Evolutionary conservation across 1,284 basidiomycete species (phyloP).

Genomic region (Ganoderma resinaceum): DNA sequence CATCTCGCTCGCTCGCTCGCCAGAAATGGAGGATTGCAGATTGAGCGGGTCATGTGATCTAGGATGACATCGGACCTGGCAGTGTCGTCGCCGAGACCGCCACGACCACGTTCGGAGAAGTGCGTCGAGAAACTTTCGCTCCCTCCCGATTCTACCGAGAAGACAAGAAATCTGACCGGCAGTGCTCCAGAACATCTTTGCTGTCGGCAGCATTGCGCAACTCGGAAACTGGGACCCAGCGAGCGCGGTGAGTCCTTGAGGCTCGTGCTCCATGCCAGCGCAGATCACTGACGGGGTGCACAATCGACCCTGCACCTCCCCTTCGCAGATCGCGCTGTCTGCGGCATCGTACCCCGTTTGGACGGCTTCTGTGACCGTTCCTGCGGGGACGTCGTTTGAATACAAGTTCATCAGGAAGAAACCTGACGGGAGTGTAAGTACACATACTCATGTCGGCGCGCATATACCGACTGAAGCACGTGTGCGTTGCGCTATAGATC

Average conservation of each 20-base stretch:
- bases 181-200: conserved; percentile 58
- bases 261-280: neutral
- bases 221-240: conserved; percentile 58
- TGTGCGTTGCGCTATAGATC: conserved; percentile 36
- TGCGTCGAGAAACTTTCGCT: conserved; percentile 37
- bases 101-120: conserved; percentile 63
- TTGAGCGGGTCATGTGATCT: too few species aligned
- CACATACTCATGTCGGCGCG: neutral
- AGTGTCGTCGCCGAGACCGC: conserved; percentile 57
- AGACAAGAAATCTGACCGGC: neutral
- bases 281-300: neutral
- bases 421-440: conserved; percentile 57
- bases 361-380: conserved; percentile 56
- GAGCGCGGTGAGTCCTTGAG: conserved; percentile 48
- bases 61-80: conserved; percentile 31
- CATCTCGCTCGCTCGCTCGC: too few species aligned
- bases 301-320: neutral
- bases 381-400: conserved; percentile 55
- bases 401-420: conserved; percentile 71
- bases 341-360: conserved; percentile 62
- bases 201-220: conserved; percentile 61
- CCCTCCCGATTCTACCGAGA: neutral
- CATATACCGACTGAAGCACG: neutral
- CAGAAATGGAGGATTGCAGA: too few species aligned
- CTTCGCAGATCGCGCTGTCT: conserved; percentile 58